Base-by-base conservation (phyloP, 768 basidiomycete species). In the Pleurotus platypus region DNA sequence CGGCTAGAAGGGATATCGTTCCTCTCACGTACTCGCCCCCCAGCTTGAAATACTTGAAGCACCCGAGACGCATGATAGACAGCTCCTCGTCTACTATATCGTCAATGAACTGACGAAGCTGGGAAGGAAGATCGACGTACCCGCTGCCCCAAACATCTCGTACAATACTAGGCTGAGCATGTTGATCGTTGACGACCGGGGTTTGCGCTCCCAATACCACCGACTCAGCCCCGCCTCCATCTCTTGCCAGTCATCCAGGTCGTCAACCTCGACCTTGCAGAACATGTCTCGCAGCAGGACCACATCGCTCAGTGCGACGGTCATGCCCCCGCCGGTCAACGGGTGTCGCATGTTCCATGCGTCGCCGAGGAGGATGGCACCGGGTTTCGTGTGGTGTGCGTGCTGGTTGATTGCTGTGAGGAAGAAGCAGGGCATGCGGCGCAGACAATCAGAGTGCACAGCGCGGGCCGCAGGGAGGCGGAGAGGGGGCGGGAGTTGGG, bases 281-380 rank as follows among this genome's bases (percentile, higher is more conserved):
- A 97, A 74, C 57, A 91, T 74, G 13, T 82, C 72, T 37, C 84
- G 71, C 11, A 98, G 78, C 26, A 90, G 62, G 7, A 93, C 87
- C 4, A 90, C 89, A 62, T 98, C 97, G 65, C 85, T 80, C 46
- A 98, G 75, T 1, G 94, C 95, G 40, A 98, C 96, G 0, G 94
- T 95, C 97, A 99, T 99, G 4, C 97, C 97, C 12, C 94, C 94
- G 4, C 97, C 97, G 0, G 97, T 99, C 18, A 99, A 79, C 1
- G 97, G 97, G 70, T 99, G 97, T 0, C 97, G 90, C 94, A 98
- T 98, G 68, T 98, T 99, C 89, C 93, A 96, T 2, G 96, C 85
- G 67, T 98, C 97, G 1, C 97, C 97, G 38, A 97, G 77, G 60
- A 98, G 84, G 57, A 99, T 74, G 8, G 84, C 85, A 16, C 92